Conservation (phyloP, 805 yeast genomes). For the Alloascoidea hylecoeti region DNA sequence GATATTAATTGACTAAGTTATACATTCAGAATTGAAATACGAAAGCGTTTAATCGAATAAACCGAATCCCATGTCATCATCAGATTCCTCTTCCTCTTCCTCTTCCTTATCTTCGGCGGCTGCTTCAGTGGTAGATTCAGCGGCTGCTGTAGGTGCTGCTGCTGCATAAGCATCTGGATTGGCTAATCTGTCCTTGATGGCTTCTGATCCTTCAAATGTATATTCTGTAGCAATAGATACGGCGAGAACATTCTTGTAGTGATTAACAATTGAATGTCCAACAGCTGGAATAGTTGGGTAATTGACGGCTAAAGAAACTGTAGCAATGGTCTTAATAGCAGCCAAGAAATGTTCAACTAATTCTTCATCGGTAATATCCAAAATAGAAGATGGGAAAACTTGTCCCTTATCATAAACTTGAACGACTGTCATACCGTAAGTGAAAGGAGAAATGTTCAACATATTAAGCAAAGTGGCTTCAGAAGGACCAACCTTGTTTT, state of each 20-base stretch:
- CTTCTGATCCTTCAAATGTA: conserved; percentile 98
- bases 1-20: too few relatives aligned
- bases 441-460: conserved; percentile 99
- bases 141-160: conserved; percentile 96
- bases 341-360: conserved; percentile 82
- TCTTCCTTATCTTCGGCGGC: conserved; percentile 61
- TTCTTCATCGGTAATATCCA: conserved; percentile 97
- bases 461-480: conserved; percentile 98
- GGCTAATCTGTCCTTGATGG: conserved; percentile 97
- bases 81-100: conserved; percentile 50
- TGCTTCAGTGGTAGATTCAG: conserved; percentile 44
- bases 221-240: conserved; percentile 97
- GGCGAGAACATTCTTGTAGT: conserved; percentile 97
- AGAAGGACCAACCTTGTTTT: conserved; percentile 92
- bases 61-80: conserved; percentile 96
- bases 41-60: conserved; percentile 69
- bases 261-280: conserved; percentile 96
- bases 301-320: conserved; percentile 93
- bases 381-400: conserved; percentile 90
- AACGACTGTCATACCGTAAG: conserved; percentile 93
- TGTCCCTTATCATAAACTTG: conserved; percentile 99
- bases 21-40: too few relatives aligned
- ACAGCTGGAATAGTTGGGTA: conserved; percentile 99
- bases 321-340: conserved; percentile 89
- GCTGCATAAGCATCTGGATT: conserved; percentile 99